phyloP scores from a whole-genome alignment of 768 basidiomycete genomes.

The Hericium erinaceus region DNA sequence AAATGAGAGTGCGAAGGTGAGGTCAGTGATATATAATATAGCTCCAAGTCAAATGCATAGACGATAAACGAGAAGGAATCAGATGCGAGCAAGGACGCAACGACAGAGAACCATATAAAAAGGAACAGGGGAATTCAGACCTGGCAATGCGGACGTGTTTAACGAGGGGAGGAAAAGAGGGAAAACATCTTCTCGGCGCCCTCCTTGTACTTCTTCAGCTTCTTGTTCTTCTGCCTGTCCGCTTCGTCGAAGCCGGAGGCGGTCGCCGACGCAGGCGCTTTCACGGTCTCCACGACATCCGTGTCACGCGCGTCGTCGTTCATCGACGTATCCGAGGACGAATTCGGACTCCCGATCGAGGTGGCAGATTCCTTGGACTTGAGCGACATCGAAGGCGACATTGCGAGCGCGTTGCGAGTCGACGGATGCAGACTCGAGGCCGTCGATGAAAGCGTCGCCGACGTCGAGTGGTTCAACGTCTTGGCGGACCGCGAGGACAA shows the following conservation, averaged over 20 bases:
- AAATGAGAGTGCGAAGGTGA: neutral
- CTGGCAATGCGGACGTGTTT: conserved; percentile 2
- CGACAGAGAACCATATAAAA: neutral
- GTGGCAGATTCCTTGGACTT: conserved; percentile 74
- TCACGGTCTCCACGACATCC: conserved; percentile 10
- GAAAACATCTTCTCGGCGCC: conserved; percentile 81
- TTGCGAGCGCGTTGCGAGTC: conserved; percentile 34
- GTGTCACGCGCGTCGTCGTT: conserved; percentile 35
- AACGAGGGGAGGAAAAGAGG: conserved; percentile 64
- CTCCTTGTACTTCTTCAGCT: conserved; percentile 80
- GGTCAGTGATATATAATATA: neutral
- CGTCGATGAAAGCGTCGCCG: conserved; percentile 38
- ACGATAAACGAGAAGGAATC: neutral
- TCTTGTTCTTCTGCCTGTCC: conserved; percentile 63
- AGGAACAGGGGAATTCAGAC: neutral
- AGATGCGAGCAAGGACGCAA: neutral
- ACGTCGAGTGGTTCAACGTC: conserved; percentile 34
- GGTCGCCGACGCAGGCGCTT: neutral
- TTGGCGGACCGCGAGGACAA: conserved; percentile 31
- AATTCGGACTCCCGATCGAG: conserved; percentile 63
- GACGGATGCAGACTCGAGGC: conserved; percentile 47
- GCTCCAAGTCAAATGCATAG: neutral
- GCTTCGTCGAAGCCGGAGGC: conserved; percentile 22
- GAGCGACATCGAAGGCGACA: conserved; percentile 66
- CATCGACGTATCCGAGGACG: conserved; percentile 61